These are phyloP conservation scores for Arthromyces matolae DNA, from an alignment of 768 basidiomycete species.

Conservation along the genomic window DNA sequence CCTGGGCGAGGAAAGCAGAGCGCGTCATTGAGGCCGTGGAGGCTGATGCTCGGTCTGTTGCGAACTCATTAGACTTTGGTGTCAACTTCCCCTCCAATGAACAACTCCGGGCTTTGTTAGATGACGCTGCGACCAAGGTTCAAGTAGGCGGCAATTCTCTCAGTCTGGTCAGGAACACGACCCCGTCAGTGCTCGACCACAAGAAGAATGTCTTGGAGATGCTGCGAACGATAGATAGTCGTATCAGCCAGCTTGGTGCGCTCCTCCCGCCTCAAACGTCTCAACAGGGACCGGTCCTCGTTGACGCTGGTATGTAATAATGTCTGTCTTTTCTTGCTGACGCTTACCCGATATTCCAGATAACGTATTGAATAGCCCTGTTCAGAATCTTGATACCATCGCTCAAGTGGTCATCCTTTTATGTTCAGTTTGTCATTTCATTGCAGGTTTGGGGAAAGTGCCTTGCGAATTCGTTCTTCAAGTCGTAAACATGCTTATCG, in stretches of 20 bases:
- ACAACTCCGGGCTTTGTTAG: neutral
- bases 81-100: neutral
- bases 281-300: neutral
- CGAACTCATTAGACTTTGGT: neutral
- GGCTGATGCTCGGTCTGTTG: neutral
- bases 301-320: too few species aligned
- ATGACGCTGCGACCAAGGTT: neutral
- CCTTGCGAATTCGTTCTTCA: slow-evolving; percentile 18
- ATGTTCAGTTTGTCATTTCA: slow-evolving; percentile 13
- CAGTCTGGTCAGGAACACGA: neutral
- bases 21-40: neutral
- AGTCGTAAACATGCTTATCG: slow-evolving; percentile 14
- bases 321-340: too few species aligned
- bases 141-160: neutral
- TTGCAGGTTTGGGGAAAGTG: slow-evolving; percentile 14
- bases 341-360: too few species aligned
- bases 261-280: neutral
- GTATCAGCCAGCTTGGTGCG: neutral
- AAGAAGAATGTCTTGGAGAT: neutral
- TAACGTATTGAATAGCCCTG: neutral
- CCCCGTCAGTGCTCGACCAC: neutral
- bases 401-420: slow-evolving; percentile 21
- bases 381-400: slow-evolving; percentile 9
- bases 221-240: neutral
- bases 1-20: neutral